Evolutionary conservation across 148 eudicot genomes (phyloP).

Genomic region (Amaranthus palmeri): DNA sequence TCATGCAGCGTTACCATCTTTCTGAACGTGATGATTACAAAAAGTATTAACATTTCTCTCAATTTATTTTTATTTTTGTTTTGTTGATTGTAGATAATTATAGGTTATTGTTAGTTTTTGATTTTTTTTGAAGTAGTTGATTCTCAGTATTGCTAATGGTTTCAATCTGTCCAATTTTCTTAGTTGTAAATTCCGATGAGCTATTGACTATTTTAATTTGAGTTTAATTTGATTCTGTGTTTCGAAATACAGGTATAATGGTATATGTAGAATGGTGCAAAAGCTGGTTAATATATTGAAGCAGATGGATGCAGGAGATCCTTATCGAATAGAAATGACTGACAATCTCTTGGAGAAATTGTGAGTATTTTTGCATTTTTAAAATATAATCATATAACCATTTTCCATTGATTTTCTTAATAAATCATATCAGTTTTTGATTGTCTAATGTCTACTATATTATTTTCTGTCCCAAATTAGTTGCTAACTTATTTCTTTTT

Average conservation of each 20-base stretch:
- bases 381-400: too few relatives aligned
- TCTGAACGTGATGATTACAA: constrained; percentile 92
- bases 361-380: constrained; percentile 37
- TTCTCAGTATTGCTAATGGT: too few relatives aligned
- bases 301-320: constrained; percentile 88
- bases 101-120: background rate
- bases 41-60: constrained; percentile 38
- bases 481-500: too few relatives aligned
- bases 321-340: constrained; percentile 75
- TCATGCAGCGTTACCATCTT: constrained; percentile 77
- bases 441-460: too few relatives aligned
- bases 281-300: constrained; percentile 75
- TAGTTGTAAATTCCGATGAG: background rate
- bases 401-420: background rate
- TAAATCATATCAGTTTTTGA: background rate
- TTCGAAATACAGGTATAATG: constrained; percentile 44
- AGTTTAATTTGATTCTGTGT: background rate
- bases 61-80: background rate
- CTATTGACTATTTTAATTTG: background rate
- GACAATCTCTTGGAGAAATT: constrained; percentile 78
- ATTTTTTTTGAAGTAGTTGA: too few relatives aligned
- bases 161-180: too few relatives aligned
- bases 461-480: too few relatives aligned
- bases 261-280: constrained; percentile 69
- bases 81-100: background rate